Evolutionary conservation across 177 flowering plant genomes (phyloP), one percentile per base, ranked within the genome.

Genomic region (Vitis hybrid): DNA sequence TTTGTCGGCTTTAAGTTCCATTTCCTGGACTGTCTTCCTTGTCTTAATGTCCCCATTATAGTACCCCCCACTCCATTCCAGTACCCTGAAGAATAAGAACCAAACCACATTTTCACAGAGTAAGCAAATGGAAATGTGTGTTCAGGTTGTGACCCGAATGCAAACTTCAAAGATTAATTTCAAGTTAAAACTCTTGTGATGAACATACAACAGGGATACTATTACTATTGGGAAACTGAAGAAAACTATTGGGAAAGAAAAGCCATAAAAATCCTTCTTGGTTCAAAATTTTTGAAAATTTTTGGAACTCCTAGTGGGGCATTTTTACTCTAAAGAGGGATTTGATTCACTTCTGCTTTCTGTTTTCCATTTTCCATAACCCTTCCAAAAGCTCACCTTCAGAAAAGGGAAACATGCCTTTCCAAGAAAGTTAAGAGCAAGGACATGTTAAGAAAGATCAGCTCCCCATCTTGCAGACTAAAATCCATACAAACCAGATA

Each of bases 1-100:
- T 67, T 79, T 80, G 70, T 85, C 87, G 22, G 74, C 67, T 31
- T 74, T 76, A 29, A 75, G 53, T 45, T 85, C 87, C 79, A 72
- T 48, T 9, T 72, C 62, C 60, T 74, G 81, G 12, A 79, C 77
- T 12, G 82, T 81, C 72, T 85, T 85, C 77, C 87, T 77, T 8
- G 86, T 85, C 78, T 83, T 85, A 57, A 83, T 83, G 72, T 78
- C 88, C 22, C 88, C 88, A 73, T 85, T 85, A 70, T 83, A 85
- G 79, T 85, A 85, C 48, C 86, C 88, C 66, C 79, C 84, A 6
- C 70, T 61, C 88, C 88, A 85, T 62, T 81, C 82, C 50, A 85
- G 71, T 9, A 76, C 79, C 75, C 88, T 85, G 29, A 16, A 13
- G 13, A 65, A 29, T 31, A 66, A n/a, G 33, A 5, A 67, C 9